A percentile compares a stretch with the other conserved stretches of the same genome.
These are phyloP conservation scores for Camelina hispida DNA, from an alignment of 345 rosid genomes.

Conservation along the genomic window DNA sequence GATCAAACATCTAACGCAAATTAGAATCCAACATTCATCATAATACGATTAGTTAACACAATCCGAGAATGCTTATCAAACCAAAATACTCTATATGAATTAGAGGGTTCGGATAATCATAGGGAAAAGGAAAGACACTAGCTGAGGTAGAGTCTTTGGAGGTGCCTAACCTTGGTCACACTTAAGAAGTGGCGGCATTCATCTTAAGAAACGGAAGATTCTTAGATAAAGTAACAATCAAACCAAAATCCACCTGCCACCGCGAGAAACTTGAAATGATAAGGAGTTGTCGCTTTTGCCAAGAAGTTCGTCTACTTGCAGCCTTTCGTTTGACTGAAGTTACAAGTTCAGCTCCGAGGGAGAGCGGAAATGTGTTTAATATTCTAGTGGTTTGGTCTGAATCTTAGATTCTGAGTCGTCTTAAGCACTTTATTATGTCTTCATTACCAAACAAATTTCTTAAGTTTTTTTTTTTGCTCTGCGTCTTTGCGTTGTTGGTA, in stretches of 20 bases:
- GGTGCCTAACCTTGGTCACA: too few relatives aligned
- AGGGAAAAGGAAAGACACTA: too few relatives aligned
- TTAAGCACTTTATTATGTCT: background rate
- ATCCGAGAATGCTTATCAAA: background rate
- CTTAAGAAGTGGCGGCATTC: background rate
- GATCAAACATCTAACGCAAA: background rate
- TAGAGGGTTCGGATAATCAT: too few relatives aligned
- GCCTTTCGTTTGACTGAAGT: conserved; percentile 14
- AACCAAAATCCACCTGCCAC: background rate
- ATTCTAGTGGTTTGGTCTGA: background rate
- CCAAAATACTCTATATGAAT: background rate
- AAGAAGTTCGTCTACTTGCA: conserved; percentile 12
- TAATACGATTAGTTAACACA: background rate
- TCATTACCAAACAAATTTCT: background rate
- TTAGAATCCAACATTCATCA: background rate
- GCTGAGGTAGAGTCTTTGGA: too few relatives aligned
- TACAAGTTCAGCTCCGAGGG: background rate
- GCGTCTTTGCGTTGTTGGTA: too few relatives aligned
- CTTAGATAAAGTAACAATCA: conserved; percentile 19
- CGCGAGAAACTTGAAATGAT: background rate
- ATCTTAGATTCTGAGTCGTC: background rate
- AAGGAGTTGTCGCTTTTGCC: conserved; percentile 8
- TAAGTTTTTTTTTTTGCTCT: background rate
- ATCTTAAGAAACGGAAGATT: conserved; percentile 8
- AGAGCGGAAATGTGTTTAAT: background rate